Evolutionary conservation across 257 asterid species (phyloP).

Genomic region (Galeopsis tetrahit): DNA sequence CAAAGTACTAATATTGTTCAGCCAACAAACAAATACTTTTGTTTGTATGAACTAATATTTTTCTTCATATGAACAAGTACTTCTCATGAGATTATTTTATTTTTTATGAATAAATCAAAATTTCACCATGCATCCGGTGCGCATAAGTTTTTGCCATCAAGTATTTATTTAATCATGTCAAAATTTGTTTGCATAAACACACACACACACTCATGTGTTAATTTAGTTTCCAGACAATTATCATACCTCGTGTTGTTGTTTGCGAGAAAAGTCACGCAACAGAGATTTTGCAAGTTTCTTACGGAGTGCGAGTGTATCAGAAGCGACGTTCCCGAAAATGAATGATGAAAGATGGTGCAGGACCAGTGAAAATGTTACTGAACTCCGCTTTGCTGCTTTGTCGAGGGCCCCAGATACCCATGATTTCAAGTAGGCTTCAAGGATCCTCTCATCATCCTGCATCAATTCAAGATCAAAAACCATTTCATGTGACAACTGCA

Average conservation of each 20-base stretch:
- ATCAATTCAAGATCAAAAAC: conserved; percentile 29
- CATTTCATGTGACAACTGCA: neutral
- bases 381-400: conserved; percentile 67
- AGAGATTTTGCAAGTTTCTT: conserved; percentile 72
- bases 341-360: conserved; percentile 82
- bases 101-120: no score
- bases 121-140: no score
- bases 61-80: no score
- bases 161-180: neutral
- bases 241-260: conserved; percentile 77
- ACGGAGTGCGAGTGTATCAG: conserved; percentile 51
- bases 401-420: conserved; percentile 92
- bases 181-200: neutral
- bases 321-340: conserved; percentile 50
- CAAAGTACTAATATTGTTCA: no score
- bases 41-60: no score
- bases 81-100: no score
- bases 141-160: neutral
- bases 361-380: conserved; percentile 63
- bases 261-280: conserved; percentile 73
- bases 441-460: conserved; percentile 80
- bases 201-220: neutral
- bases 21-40: no score
- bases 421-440: conserved; percentile 80
- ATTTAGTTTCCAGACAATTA: neutral